phyloP scores from a whole-genome alignment of 495 filamentous ascomycete genomes.

The Chaetomium cochliodes region DNA sequence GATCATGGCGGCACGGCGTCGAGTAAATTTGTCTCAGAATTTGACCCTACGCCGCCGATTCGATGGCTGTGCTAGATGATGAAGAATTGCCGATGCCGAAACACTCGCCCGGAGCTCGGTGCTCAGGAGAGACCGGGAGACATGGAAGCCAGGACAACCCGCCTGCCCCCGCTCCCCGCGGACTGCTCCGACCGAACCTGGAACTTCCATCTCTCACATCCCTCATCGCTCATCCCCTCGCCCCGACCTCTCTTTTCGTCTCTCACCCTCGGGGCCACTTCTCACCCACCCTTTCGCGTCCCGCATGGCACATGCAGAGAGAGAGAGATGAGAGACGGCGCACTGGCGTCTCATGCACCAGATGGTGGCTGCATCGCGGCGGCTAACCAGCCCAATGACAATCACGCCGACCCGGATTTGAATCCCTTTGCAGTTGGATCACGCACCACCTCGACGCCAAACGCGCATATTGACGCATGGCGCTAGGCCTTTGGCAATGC shows the following conservation, averaged over 20 bases:
- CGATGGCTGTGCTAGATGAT: conserved; percentile 3
- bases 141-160: background rate
- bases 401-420: background rate
- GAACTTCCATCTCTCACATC: no score
- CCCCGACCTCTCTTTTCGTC: background rate
- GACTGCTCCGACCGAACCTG: background rate
- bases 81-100: background rate
- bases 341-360: conserved; percentile 7
- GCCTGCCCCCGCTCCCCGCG: background rate
- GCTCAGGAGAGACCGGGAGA: background rate
- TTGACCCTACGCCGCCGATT: conserved; percentile 4
- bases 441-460: conserved; percentile 21
- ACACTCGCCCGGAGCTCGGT: background rate
- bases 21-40: conserved; percentile 4
- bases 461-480: conserved; percentile 23
- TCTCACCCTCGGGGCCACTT: background rate
- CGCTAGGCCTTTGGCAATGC: conserved; percentile 14
- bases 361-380: conserved; percentile 28
- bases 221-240: background rate
- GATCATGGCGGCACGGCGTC: conserved; percentile 11
- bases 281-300: background rate
- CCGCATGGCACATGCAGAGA: conserved; percentile 12
- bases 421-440: conserved; percentile 11
- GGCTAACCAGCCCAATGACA: conserved; percentile 30
- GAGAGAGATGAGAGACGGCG: background rate